These are phyloP conservation scores for Ogataea wickerhamii DNA, from an alignment of 805 yeast species.

Conservation along the genomic window DNA sequence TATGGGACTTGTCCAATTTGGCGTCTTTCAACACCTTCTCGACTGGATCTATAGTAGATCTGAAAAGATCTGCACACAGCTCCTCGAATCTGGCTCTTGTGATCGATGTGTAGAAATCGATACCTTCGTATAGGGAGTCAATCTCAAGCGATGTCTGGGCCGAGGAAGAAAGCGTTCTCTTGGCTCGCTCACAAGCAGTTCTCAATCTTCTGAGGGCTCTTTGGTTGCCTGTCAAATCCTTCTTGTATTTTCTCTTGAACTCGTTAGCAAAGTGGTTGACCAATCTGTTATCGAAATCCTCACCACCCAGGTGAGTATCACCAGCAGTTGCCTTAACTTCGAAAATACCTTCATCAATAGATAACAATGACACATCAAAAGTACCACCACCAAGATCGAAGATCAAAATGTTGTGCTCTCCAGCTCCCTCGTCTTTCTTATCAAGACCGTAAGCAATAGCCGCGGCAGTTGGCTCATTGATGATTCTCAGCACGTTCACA, in stretches of 20 bases:
- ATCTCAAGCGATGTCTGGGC: constrained; percentile 95
- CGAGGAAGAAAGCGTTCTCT: constrained; percentile 95
- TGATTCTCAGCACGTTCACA: constrained; percentile 88
- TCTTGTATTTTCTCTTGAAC: constrained; percentile 97
- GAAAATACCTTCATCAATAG: constrained; percentile 94
- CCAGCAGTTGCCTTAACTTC: constrained; percentile 94
- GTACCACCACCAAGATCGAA: constrained; percentile 99
- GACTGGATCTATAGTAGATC: constrained; percentile 92
- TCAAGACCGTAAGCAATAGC: constrained; percentile 96
- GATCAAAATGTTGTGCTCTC: constrained; percentile 83
- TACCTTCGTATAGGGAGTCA: constrained; percentile 92
- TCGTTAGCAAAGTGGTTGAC: constrained; percentile 91
- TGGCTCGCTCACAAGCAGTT: constrained; percentile 98
- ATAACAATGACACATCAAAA: constrained; percentile 88
- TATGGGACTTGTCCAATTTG: constrained; percentile 83
- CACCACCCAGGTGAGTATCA: constrained; percentile 96
- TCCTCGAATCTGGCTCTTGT: constrained; percentile 99
- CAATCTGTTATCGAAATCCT: constrained; percentile 95
- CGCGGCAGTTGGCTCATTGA: constrained; percentile 97
- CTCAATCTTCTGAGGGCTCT: constrained; percentile 97
- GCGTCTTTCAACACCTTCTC: constrained; percentile 92
- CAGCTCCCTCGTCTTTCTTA: constrained; percentile 54
- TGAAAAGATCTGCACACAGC: constrained; percentile 89
- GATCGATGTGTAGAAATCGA: constrained; percentile 92
- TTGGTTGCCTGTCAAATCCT: constrained; percentile 88